Percentiles rank a stretch among this genome's conserved stretches.
Conservation (phyloP, 1,284 basidiomycete species). For the Fomitiporia mediterranea region DNA sequence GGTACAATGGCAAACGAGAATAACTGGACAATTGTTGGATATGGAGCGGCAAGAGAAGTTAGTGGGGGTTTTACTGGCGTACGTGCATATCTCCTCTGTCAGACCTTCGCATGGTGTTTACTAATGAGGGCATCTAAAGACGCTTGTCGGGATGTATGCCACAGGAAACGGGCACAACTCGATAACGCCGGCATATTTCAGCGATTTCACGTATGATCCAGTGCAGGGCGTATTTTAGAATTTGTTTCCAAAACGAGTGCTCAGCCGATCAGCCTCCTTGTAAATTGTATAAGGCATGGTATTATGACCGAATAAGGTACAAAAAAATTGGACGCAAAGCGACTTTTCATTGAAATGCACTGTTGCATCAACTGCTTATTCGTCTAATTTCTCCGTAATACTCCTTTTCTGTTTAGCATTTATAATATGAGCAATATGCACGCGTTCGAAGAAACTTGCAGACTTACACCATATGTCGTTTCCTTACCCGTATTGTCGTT, state of each 20-base stretch:
- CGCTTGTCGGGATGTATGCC: conserved; percentile 23
- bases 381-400: conserved; percentile 11
- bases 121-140: conserved; percentile 2
- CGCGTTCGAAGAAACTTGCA: no score
- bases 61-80: conserved; percentile 25
- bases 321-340: no score
- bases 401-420: conserved; percentile 9
- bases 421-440: no score
- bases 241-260: neutral
- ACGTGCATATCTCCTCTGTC: neutral
- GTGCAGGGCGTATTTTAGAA: conserved; percentile 15
- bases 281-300: neutral
- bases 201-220: conserved; percentile 14
- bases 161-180: conserved; percentile 22
- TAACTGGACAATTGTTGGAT: conserved; percentile 21
- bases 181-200: conserved; percentile 21
- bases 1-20: no score
- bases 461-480: conserved; percentile 17
- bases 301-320: no score
- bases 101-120: neutral
- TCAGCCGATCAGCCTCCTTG: neutral
- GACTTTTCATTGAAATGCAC: no score
- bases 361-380: neutral
- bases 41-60: conserved; percentile 23
- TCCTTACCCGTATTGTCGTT: conserved; percentile 19